Evolutionary conservation across 768 basidiomycete genomes (phyloP).

Genomic region (Boletus subparvulus): DNA sequence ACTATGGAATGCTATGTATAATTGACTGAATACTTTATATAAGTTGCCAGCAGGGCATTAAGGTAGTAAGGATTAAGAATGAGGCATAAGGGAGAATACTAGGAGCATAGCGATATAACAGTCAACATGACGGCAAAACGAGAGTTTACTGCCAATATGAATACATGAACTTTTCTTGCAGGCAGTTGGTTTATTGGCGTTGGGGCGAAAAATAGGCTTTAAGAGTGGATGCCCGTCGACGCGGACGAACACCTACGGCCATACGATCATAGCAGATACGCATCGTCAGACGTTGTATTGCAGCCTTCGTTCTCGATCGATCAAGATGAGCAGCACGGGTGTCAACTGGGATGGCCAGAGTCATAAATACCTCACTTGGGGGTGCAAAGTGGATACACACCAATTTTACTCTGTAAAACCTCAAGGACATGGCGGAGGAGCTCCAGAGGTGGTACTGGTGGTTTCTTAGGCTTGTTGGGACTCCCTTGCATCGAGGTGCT

Average conservation of each 20-base stretch:
- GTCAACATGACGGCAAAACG: neutral
- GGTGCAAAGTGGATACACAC: constrained; percentile 39
- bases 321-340: constrained; percentile 74
- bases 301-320: constrained; percentile 70
- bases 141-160: neutral
- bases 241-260: constrained; percentile 25
- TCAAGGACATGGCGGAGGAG: constrained; percentile 50
- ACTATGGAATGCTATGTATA: constrained; percentile 14
- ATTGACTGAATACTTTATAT: constrained; percentile 26
- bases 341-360: constrained; percentile 47
- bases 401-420: constrained; percentile 55
- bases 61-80: constrained; percentile 1
- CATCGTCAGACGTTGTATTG: constrained; percentile 62
- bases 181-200: constrained; percentile 5
- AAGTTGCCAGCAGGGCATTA: constrained; percentile 1
- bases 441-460: constrained; percentile 44
- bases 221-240: constrained; percentile 26
- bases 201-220: constrained; percentile 32
- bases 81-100: neutral
- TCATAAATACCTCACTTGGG: neutral
- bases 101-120: neutral
- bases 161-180: neutral
- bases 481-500: constrained; percentile 18
- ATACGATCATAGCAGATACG: constrained; percentile 62
- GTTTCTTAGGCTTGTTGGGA: constrained; percentile 32